Conservation (phyloP, 306 rosid genomes). For the Trichosanthes cucumerina region DNA sequence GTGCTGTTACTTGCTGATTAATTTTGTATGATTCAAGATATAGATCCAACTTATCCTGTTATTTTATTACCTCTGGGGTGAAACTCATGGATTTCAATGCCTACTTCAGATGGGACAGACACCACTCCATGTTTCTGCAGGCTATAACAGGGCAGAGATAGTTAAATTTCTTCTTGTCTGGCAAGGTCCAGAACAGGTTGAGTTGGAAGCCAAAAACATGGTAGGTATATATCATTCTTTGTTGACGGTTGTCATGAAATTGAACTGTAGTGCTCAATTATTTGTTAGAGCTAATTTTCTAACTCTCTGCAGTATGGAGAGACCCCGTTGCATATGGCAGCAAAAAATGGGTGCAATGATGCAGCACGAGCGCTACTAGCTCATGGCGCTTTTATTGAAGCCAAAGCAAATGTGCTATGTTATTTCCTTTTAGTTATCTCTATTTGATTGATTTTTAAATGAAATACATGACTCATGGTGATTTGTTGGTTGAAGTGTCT, state of each 20-base stretch:
- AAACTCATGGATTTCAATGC: neutral
- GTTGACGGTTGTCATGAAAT: neutral
- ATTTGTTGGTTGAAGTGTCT: conserved; percentile 16
- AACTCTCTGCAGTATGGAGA: conserved; percentile 67
- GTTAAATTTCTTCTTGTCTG: conserved; percentile 77
- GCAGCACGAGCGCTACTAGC: conserved; percentile 59
- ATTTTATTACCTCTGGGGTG: neutral
- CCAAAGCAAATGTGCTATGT: conserved; percentile 73
- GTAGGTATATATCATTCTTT: conserved; percentile 25
- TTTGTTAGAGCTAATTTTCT: neutral
- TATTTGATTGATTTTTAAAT: conserved; percentile 15
- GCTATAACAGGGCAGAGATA: conserved; percentile 58
- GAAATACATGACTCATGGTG: conserved; percentile 5
- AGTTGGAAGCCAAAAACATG: conserved; percentile 90
- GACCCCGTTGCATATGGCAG: conserved; percentile 95
- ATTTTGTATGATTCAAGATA: neutral
- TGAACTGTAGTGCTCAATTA: neutral
- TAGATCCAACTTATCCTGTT: neutral
- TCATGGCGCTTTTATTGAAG: conserved; percentile 71
- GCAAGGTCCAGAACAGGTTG: conserved; percentile 56
- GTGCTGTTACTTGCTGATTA: neutral
- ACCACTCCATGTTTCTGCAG: conserved; percentile 86
- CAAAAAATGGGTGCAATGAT: conserved; percentile 83
- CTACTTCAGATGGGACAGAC: conserved; percentile 77
- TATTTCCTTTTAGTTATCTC: conserved; percentile 16